Conservation (phyloP, 2,329 filamentous ascomycete genomes). For the Botrytis aclada region DNA sequence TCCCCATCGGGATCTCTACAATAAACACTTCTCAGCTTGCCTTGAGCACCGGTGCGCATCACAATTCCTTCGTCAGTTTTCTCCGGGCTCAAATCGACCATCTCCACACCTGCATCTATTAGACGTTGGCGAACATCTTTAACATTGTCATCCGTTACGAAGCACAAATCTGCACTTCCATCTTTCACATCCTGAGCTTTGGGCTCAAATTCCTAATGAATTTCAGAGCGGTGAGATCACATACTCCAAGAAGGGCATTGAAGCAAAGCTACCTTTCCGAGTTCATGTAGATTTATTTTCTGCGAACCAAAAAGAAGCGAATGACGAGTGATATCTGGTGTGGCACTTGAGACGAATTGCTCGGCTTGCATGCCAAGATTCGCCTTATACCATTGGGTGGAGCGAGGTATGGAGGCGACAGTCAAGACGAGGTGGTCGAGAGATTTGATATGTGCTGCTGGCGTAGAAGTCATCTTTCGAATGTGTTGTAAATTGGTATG, state of each 20-base stretch:
- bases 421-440: conserved; percentile 62
- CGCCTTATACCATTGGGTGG: conserved; percentile 53
- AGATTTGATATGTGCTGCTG: conserved; percentile 30
- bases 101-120: conserved; percentile 45
- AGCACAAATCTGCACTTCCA: conserved; percentile 59
- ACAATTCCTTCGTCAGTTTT: conserved; percentile 49
- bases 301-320: conserved; percentile 56
- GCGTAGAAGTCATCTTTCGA: conserved; percentile 17
- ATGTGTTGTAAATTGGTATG: background rate
- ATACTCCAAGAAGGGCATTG: background rate
- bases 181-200: conserved; percentile 53
- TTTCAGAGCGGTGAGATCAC: background rate
- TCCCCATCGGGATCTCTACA: conserved; percentile 61
- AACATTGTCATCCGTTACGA: conserved; percentile 52
- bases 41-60: conserved; percentile 53
- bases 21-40: conserved; percentile 56
- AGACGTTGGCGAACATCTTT: conserved; percentile 45
- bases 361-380: conserved; percentile 56
- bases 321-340: conserved; percentile 43
- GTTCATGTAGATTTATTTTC: conserved; percentile 61
- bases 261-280: conserved; percentile 41
- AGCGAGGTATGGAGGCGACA: conserved; percentile 48
- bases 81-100: conserved; percentile 38
- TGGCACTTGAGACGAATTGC: conserved; percentile 46
- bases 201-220: conserved; percentile 52